Evolutionary conservation across 2,329 filamentous ascomycete genomes (phyloP).

Genomic region (Pyrenochaeta sp.): DNA sequence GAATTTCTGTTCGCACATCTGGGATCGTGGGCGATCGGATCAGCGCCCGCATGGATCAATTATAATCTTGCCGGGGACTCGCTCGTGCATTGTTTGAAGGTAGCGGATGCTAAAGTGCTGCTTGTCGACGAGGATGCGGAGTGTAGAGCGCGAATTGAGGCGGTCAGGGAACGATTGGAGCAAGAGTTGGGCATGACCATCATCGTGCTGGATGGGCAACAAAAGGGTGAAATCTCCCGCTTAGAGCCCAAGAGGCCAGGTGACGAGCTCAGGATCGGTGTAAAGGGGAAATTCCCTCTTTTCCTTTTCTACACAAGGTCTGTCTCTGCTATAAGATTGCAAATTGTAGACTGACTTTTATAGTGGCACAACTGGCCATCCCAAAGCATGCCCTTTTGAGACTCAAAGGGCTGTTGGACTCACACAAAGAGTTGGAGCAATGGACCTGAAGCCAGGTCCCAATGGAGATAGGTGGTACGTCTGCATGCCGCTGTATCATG

Average conservation of each 20-base stretch:
- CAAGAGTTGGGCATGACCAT: slow-evolving; percentile 66
- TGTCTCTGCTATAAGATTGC: slow-evolving; percentile 10
- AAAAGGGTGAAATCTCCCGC: slow-evolving; percentile 57
- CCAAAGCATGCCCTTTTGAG: slow-evolving; percentile 73
- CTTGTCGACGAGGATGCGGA: slow-evolving; percentile 57
- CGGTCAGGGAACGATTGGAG: slow-evolving; percentile 56
- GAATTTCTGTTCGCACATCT: slow-evolving; percentile 73
- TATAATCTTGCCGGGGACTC: slow-evolving; percentile 70
- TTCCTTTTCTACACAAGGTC: slow-evolving; percentile 74
- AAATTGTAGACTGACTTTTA: slow-evolving; percentile 13
- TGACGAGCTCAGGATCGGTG: slow-evolving; percentile 62
- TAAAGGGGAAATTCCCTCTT: slow-evolving; percentile 63
- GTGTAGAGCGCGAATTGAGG: slow-evolving; percentile 65
- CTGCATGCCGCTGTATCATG: slow-evolving; percentile 81
- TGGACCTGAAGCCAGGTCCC: slow-evolving; percentile 49
- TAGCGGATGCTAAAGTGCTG: slow-evolving; percentile 60
- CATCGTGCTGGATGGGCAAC: slow-evolving; percentile 59
- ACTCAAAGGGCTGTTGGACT: slow-evolving; percentile 56
- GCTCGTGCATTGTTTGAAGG: slow-evolving; percentile 69
- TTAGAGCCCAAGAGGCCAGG: slow-evolving; percentile 60
- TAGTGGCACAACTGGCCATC: slow-evolving; percentile 76
- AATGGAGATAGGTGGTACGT: slow-evolving; percentile 71
- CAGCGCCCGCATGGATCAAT: slow-evolving; percentile 75
- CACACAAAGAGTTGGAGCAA: slow-evolving; percentile 44
- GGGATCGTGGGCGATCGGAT: slow-evolving; percentile 70